Evolutionary conservation across 2,329 filamentous ascomycete species (phyloP), one percentile per base, ranked within the genome.

Genomic region (Colletotrichum sidae): DNA sequence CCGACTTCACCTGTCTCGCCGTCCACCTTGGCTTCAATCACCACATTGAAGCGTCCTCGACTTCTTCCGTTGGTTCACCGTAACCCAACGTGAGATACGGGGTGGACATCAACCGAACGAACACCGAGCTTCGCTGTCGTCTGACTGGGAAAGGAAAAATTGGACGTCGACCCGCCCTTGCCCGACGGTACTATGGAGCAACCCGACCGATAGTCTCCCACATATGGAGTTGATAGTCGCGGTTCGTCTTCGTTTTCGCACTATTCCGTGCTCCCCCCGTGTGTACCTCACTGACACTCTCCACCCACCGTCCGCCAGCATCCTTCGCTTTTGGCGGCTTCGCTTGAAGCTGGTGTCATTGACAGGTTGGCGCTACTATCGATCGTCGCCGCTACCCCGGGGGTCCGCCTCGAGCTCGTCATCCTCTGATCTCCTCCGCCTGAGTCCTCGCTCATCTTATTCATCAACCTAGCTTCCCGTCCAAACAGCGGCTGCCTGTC

Each of bases 331-430:
- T 53, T 60, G 49, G 55, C 55, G 55, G 60, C 55, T 64, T 52
- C 47, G 39, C 4, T 35, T 10, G 35, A 5, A 17, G 8, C 25
- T 25, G 25, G 25, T 25, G 25, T 25, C 25, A 25, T 33, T 42
- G 49, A 45, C 61, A 61, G 7, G 37, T 34, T 56, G 17, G 38
- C 56, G 50, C 61, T 60, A 59, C 50, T 54, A 13, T 37, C n/a
- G 49, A 54, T 60, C 60, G 49, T 60, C 55, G 15, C 38, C 60
- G 55, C 60, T 54, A 64, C 55, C 53, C 37, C 55, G 53, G 47
- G 60, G 60, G 41, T 25, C 12, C 25, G 35, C 37, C 47, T 63
- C 8, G 45, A 63, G 60, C 60, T 60, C 50, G 55, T 55, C 60
- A 56, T 45, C 37, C 44, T 44, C 39, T 15, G 33, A 8, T 38